These are phyloP conservation scores for Aeschynomene evenia DNA, from an alignment of 306 rosid species.

Conservation along the genomic window DNA sequence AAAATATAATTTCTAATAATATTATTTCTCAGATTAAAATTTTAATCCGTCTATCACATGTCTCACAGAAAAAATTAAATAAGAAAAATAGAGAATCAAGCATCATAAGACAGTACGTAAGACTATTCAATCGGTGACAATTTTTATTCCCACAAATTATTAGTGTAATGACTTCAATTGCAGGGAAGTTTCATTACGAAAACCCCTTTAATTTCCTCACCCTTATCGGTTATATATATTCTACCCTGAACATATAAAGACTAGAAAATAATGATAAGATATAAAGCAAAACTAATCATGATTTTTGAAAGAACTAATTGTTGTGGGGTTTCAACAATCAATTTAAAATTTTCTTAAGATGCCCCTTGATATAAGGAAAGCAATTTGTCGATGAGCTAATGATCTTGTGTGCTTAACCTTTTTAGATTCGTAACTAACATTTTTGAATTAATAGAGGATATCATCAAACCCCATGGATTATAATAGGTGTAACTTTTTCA, in stretches of 20 bases:
- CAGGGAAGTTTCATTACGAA: constrained; percentile 34
- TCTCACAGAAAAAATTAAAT: not conserved
- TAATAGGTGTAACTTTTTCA: too few relatives aligned
- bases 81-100: not conserved
- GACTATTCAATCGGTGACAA: constrained; percentile 18
- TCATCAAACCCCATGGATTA: too few relatives aligned
- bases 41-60: too few relatives aligned
- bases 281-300: constrained; percentile 31
- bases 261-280: constrained; percentile 16
- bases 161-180: constrained; percentile 36
- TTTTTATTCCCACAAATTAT: constrained; percentile 30
- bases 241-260: constrained; percentile 16
- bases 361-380: constrained; percentile 23
- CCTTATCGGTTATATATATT: constrained; percentile 1
- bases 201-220: not conserved
- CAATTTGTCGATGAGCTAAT: constrained; percentile 12
- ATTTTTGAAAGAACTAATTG: constrained; percentile 22
- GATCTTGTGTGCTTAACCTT: not conserved
- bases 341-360: constrained; percentile 11
- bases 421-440: not conserved
- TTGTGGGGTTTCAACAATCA: constrained; percentile 34
- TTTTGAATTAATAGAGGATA: constrained; percentile 13
- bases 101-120: constrained; percentile 7
- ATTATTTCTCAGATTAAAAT: too few relatives aligned
- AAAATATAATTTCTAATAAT: too few relatives aligned